Evolutionary conservation across 148 eudicot genomes (phyloP), one percentile per base, ranked within the genome.

Genomic region (Rhododendron ferrugineum): DNA sequence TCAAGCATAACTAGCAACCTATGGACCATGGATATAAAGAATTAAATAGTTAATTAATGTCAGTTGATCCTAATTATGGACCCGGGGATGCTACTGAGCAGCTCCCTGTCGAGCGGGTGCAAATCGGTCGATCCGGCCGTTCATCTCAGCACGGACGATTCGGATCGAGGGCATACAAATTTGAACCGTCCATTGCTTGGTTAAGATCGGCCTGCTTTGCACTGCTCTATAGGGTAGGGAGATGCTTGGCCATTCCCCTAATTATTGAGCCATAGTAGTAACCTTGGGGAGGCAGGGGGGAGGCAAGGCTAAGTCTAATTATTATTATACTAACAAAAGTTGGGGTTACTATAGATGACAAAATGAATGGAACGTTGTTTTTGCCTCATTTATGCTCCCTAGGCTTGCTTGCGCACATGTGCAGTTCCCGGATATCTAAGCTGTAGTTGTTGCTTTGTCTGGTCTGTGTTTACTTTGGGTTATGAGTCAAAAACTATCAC

Each of bases 351-450:
- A 91, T 90, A 91, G 62, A 85, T 90, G 93, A 90, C 93, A 92
- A 87, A 88, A 87, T 66, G 54, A 64, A 74, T 58, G 64, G 83
- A 70, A 52, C 75, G 64, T 85, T 68, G 34, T 32, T 70, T 85
- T 78, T 85, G 85, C 80, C 77, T 85, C 23, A 79, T 78, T 86
- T 83, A 70, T 68, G 81, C 86, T 78, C 49, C 91, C 86, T 23
- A 81, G 44, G 88, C 89, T 66, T 88, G 91, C 94, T 87, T 85
- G 88, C 78, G 83, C 92, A 91, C 92, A 90, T 90, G 94, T 92
- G 93, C 89, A 83, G n/a, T 54, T 86, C 91, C 90, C 91, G 86
- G 86, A 86, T 84, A 80, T 78, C 76, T 60, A 46, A 79, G 84
- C 52, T 46, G 40, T 68, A 64, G 56, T 66, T 82, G 44, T 46